These are phyloP conservation scores for Amanita rubescens DNA, from an alignment of 768 basidiomycete genomes.

Conservation along the genomic window DNA sequence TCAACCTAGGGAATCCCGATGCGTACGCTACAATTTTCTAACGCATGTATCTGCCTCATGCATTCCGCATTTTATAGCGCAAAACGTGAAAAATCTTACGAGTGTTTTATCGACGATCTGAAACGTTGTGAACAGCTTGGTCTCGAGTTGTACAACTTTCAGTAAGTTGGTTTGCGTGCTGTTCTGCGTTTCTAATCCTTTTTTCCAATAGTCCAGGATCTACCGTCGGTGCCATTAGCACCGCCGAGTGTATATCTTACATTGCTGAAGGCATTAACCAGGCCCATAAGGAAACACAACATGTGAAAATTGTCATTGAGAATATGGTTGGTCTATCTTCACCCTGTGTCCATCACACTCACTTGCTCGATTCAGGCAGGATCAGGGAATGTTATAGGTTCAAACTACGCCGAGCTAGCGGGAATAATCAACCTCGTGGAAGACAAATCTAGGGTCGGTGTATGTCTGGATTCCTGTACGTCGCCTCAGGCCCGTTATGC, in stretches of 20 bases:
- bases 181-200: neutral
- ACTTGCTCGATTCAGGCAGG: constrained; percentile 57
- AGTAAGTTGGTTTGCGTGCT: constrained; percentile 41
- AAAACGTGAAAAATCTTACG: constrained; percentile 64
- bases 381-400: constrained; percentile 71
- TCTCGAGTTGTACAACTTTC: constrained; percentile 73
- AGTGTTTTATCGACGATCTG: constrained; percentile 80
- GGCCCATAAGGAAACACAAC: constrained; percentile 54
- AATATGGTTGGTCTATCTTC: constrained; percentile 57
- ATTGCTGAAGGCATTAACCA: constrained; percentile 72
- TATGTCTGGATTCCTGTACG: constrained; percentile 83
- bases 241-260: constrained; percentile 49
- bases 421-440: constrained; percentile 63
- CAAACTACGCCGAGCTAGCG: constrained; percentile 58
- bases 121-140: constrained; percentile 72
- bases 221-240: constrained; percentile 61
- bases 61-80: constrained; percentile 28
- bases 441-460: constrained; percentile 69
- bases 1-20: constrained; percentile 81
- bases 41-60: neutral
- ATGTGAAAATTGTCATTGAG: constrained; percentile 64
- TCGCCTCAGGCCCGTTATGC: constrained; percentile 3
- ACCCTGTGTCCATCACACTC: neutral
- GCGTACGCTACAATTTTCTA: constrained; percentile 33
- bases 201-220: constrained; percentile 74